Conservation (phyloP, 768 basidiomycete species). For the Scleroderma citrinum region DNA sequence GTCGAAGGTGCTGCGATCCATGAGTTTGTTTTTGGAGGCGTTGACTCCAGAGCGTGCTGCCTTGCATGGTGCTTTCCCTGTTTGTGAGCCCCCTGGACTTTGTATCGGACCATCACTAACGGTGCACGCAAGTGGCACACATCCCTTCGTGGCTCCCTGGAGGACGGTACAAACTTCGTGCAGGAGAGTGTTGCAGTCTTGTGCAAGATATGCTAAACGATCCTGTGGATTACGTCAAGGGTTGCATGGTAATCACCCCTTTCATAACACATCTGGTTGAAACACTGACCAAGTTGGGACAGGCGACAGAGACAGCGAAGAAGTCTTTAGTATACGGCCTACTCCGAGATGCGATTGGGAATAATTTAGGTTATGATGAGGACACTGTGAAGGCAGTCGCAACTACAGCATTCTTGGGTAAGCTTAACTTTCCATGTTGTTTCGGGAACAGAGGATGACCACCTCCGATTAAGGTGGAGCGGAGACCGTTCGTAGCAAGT, state of each 20-base stretch:
- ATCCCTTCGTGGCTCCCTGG: conserved; percentile 33
- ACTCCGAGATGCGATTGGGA: not conserved
- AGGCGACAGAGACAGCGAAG: conserved; percentile 17
- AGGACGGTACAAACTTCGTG: conserved; percentile 17
- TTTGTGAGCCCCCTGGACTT: conserved; percentile 18
- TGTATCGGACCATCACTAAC: not conserved
- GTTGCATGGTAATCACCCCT: conserved; percentile 15
- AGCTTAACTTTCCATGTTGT: not conserved
- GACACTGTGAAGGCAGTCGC: conserved; percentile 19
- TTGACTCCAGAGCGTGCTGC: conserved; percentile 20
- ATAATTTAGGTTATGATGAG: conserved; percentile 1
- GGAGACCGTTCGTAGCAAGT: conserved; percentile 18
- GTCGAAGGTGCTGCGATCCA: conserved; percentile 8
- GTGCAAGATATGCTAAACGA: conserved; percentile 16
- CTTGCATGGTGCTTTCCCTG: conserved; percentile 17
- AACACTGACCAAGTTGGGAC: not conserved
- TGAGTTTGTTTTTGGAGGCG: conserved; percentile 6
- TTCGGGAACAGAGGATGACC: not conserved
- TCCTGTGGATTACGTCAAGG: conserved; percentile 17
- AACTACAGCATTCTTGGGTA: conserved; percentile 18
- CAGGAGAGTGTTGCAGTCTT: conserved; percentile 13
- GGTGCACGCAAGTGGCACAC: conserved; percentile 8
- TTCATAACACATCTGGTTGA: not conserved
- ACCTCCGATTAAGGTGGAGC: conserved; percentile 14
- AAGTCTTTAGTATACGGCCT: conserved; percentile 19